phyloP scores from a whole-genome alignment of 208 protist species.

The Herpetomonas tarakana region DNA sequence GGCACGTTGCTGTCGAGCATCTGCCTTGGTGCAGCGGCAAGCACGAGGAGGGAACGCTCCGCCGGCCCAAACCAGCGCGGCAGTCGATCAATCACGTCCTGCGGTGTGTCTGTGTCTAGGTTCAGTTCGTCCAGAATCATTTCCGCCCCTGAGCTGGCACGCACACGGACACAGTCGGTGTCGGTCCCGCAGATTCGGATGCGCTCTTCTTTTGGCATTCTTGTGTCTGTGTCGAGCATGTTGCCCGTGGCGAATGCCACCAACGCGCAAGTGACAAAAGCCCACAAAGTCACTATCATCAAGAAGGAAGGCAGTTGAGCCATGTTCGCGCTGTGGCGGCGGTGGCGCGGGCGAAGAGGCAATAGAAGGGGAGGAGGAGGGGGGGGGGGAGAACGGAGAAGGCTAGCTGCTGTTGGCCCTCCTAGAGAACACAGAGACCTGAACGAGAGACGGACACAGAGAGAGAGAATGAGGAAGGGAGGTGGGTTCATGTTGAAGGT shows the following conservation, averaged over 20 bases:
- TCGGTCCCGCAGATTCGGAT: not conserved
- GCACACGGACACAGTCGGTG: slow-evolving; percentile 7
- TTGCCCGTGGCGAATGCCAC: too few relatives aligned
- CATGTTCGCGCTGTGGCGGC: too few relatives aligned
- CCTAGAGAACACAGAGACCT: too few relatives aligned
- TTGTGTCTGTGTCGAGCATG: not conserved
- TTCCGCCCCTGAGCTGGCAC: slow-evolving; percentile 1
- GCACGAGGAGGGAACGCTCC: slow-evolving; percentile 10
- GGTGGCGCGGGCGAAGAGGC: too few relatives aligned
- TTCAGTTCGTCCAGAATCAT: slow-evolving; percentile 20
- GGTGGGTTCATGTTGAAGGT: too few relatives aligned
- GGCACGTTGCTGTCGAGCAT: slow-evolving; percentile 5
- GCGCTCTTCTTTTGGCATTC: slow-evolving; percentile 2
- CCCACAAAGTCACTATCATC: not conserved
- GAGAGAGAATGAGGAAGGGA: too few relatives aligned
- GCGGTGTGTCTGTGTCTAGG: slow-evolving; percentile 16
- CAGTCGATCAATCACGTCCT: slow-evolving; percentile 10
- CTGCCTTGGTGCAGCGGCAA: slow-evolving; percentile 6
- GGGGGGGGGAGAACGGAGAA: too few relatives aligned
- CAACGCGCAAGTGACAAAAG: too few relatives aligned
- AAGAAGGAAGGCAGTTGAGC: slow-evolving; percentile 1
- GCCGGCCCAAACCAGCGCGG: slow-evolving; percentile 26
- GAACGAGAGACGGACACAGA: too few relatives aligned
- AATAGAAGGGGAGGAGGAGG: too few relatives aligned
- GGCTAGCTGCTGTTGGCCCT: too few relatives aligned